Base-by-base conservation (phyloP, 257 asterid genomes). In the Pogostemon cablin region DNA sequence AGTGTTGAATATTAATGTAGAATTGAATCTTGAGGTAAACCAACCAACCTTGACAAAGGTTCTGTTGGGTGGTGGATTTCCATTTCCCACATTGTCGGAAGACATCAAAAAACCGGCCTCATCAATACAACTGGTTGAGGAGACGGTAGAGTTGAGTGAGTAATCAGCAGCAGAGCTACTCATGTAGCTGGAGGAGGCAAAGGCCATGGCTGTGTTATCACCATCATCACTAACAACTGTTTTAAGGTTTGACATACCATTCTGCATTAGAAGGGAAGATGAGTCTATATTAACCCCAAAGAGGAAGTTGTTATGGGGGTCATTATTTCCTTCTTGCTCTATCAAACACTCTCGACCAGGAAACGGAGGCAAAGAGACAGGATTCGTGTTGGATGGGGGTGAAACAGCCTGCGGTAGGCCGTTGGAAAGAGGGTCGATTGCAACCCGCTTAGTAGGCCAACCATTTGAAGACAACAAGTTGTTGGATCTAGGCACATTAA, bases 221-320 rank as follows among this genome's bases (percentile, higher is more conserved):
- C 86, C 78, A 12, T 77, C 86, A 12, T 77, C 85, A 46, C 83
- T 73, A 56, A 73, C 84, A 53, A 85, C 86, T 71, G 85, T 85
- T 67, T 81, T 82, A 41, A 84, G 80, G 74, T 71, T 75, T 7
- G 88, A 74, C 77, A 85, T 75, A 53, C 81, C 86, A 44, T 75
- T 86, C 49, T 78, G 86, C 81, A 87, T 73, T 8, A 87, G 75
- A 71, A 84, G 87, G 68, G 88, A 80, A 4, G 90, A 75, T 25
- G 92, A 74, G 65, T 86, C 92, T 62, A 86, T 83, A 77, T 85
- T 85, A 47, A 83, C 89, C 67, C 96, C 93, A 47, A 83, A 88
- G 39, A 87, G 82, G 49, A 81, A 81, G 80, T 83, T 72, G 74
- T 81, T 90, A 56, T 88, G 93, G n/a, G 83, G 84, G 72, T 86